Percentiles rank a stretch among this genome's conserved stretches.
Conservation (phyloP, 2,329 filamentous ascomycete genomes). For the Pezicula radicicola region DNA sequence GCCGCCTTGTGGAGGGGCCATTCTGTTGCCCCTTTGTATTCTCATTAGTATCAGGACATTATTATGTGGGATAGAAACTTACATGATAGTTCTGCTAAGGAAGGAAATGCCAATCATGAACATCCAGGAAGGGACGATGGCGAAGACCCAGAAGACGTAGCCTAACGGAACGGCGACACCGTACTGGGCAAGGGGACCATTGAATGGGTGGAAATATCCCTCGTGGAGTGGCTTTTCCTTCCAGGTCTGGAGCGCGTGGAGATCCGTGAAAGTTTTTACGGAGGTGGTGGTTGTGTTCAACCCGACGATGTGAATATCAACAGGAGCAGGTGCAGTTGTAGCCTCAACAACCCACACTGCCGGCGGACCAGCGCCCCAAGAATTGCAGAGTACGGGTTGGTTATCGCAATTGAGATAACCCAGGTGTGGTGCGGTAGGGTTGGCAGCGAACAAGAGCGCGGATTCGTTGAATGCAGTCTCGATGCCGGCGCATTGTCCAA, state of each 20-base stretch:
- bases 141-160: slow-evolving; percentile 65
- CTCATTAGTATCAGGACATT: slow-evolving; percentile 15
- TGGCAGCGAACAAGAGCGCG: slow-evolving; percentile 57
- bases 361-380: slow-evolving; percentile 65
- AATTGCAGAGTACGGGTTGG: slow-evolving; percentile 72
- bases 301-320: slow-evolving; percentile 62
- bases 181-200: slow-evolving; percentile 62
- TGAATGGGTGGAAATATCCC: slow-evolving; percentile 73
- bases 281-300: slow-evolving; percentile 70
- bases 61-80: slow-evolving; percentile 33
- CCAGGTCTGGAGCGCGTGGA: slow-evolving; percentile 53
- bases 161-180: slow-evolving; percentile 61
- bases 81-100: slow-evolving; percentile 73
- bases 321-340: slow-evolving; percentile 59
- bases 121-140: slow-evolving; percentile 68
- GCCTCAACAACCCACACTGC: slow-evolving; percentile 66
- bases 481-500: slow-evolving; percentile 59
- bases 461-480: slow-evolving; percentile 67
- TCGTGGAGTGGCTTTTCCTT: slow-evolving; percentile 48
- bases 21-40: slow-evolving; percentile 18
- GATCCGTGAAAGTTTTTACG: slow-evolving; percentile 57
- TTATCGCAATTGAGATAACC: slow-evolving; percentile 71
- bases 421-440: slow-evolving; percentile 62
- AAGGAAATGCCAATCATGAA: slow-evolving; percentile 77
- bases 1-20: slow-evolving; percentile 5